Base-by-base conservation (phyloP, 2,329 filamentous ascomycete species). In the Diaporthe vexans region DNA sequence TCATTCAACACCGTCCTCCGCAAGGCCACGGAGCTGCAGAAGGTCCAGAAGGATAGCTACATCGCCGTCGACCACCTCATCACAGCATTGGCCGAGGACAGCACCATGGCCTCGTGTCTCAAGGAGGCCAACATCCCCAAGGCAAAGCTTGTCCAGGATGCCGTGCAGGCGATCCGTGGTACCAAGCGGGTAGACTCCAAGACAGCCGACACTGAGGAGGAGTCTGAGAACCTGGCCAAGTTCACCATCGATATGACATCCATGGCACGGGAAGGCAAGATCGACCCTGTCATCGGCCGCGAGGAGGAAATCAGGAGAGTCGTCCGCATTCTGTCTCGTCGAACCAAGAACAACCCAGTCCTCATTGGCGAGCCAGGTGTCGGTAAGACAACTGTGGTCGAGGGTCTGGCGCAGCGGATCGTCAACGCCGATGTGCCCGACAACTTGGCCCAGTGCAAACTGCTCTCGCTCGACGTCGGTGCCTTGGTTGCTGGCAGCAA, bases 231-330 rank as follows among this genome's bases (percentile, higher is more conserved):
- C 81, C 88, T 99, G 75, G 94, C 95, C 86, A 99, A 98, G 81
- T 99, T 98, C 85, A 98, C 97, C 73, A 97, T 98, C 80, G 97
- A 99, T 84, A 97, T 99, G 95, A 99, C 97, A 15, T 90, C 94
- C 67, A 93, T 98, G 92, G 97, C 97, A 75, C 90, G 95, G 82
- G 97, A 99, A 86, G 97, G 97, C 82, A 98, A 98, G 85, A 95
- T 98, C 74, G 96, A 98, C 82, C 96, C 96, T 3, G 96, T 98
- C 82, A 98, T 98, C 84, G 96, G 96, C 56, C 91, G 96, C 85
- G 96, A 98, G 83, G 96, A 98, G 81, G 97, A 98, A 83, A 98
- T 98, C 79, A 90, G 96, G 80, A 90, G 96, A 80, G 95, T 98
- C 33, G 91, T 98, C 78, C 92, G 96, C 74, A 98, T 98, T 77